These are phyloP conservation scores for Pyrenochaeta sp. DNA, from an alignment of 2,329 filamentous ascomycete genomes.

Conservation along the genomic window DNA sequence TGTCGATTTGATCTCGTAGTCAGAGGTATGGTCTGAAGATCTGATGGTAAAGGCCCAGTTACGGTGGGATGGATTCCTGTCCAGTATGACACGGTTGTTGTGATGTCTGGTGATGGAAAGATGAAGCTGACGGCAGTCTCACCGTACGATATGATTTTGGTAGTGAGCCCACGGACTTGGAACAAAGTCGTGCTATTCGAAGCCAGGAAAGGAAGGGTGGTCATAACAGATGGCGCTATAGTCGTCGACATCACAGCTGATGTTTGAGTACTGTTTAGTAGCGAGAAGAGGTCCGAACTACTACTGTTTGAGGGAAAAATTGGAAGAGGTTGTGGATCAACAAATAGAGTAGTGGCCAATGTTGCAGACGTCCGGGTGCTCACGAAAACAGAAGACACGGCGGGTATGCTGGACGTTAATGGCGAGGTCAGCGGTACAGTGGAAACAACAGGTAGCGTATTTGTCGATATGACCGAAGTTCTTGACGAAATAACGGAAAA, in stretches of 20 bases:
- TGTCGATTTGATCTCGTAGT: constrained; percentile 35
- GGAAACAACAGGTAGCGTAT: neutral
- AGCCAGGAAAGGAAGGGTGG: neutral
- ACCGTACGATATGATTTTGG: constrained; percentile 36
- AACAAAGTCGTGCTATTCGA: constrained; percentile 8
- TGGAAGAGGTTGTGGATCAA: neutral
- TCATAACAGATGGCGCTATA: neutral
- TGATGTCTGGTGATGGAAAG: constrained; percentile 40
- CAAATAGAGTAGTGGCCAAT: neutral
- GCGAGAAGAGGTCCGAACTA: neutral
- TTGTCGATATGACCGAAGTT: neutral
- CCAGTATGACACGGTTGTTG: constrained; percentile 45
- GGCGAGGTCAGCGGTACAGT: neutral
- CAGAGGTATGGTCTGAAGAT: constrained; percentile 26
- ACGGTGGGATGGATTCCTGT: constrained; percentile 40
- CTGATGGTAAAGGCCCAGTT: constrained; percentile 34
- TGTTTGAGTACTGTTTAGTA: constrained; percentile 1
- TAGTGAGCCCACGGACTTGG: constrained; percentile 23
- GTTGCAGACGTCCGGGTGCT: neutral
- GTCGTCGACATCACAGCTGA: neutral
- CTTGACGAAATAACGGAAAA: too few species aligned
- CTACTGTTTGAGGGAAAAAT: neutral
- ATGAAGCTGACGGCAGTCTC: constrained; percentile 35
- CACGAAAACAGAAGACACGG: neutral
- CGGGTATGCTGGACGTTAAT: neutral